Percentiles rank a stretch among this genome's conserved stretches.
phyloP scores from a whole-genome alignment of 2,329 filamentous ascomycete genomes.

The Aspergillus ruber region DNA sequence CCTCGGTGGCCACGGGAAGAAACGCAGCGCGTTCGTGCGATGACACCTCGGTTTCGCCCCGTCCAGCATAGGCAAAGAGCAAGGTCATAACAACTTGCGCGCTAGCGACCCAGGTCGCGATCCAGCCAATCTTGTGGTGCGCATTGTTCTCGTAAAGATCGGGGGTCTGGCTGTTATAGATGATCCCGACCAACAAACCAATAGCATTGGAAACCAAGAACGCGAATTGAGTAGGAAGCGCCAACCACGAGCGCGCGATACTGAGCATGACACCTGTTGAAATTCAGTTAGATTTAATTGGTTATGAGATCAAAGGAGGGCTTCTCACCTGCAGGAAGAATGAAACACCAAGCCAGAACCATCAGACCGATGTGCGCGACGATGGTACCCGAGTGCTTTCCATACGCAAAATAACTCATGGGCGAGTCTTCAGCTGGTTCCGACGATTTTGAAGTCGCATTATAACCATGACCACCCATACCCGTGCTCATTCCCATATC shows the following conservation, averaged over 20 bases:
- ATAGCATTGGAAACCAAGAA: slow-evolving; percentile 60
- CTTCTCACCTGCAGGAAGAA: slow-evolving; percentile 63
- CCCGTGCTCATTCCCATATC: slow-evolving; percentile 12
- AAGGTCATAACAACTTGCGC: slow-evolving; percentile 65
- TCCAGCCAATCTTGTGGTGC: slow-evolving; percentile 86
- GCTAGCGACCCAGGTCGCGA: slow-evolving; percentile 64
- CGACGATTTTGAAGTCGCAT: slow-evolving; percentile 11
- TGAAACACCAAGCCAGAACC: slow-evolving; percentile 64
- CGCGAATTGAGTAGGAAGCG: slow-evolving; percentile 60
- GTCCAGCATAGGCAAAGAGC: slow-evolving; percentile 54
- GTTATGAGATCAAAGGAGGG: slow-evolving; percentile 10
- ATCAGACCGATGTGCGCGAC: slow-evolving; percentile 66
- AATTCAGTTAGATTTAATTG: slow-evolving; percentile 1
- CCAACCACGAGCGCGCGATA: slow-evolving; percentile 68
- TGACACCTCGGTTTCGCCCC: slow-evolving; percentile 28
- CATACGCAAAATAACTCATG: slow-evolving; percentile 40
- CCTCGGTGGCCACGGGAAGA: slow-evolving; percentile 55
- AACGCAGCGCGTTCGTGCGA: slow-evolving; percentile 52
- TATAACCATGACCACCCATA: slow-evolving; percentile 15
- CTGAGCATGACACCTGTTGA: slow-evolving; percentile 74
- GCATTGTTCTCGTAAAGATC: slow-evolving; percentile 81
- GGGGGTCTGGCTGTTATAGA: slow-evolving; percentile 76
- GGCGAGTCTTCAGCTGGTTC: slow-evolving; percentile 19
- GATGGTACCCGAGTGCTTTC: slow-evolving; percentile 44
- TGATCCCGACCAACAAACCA: slow-evolving; percentile 57